phyloP scores from a whole-genome alignment of 805 yeast genomes.

The Osmozyma mogii region DNA sequence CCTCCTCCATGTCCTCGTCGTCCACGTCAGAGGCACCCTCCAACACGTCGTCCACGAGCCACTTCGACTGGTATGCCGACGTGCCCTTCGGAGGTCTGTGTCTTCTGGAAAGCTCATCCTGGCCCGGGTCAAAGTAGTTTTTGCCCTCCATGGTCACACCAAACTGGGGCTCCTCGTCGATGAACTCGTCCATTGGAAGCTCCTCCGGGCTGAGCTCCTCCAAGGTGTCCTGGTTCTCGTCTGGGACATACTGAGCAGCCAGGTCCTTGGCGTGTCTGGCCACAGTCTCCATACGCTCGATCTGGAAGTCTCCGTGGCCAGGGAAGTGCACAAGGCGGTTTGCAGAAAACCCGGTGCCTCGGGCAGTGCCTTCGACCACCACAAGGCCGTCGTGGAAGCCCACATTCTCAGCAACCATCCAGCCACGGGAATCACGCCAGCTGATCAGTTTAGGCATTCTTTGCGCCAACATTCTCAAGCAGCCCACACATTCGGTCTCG shows the following conservation, averaged over 20 bases:
- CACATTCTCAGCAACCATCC: slow-evolving; percentile 61
- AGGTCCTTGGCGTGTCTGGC: slow-evolving; percentile 16
- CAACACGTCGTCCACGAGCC: slow-evolving; percentile 57
- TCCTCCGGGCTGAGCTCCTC: slow-evolving; percentile 56
- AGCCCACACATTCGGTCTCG: slow-evolving; percentile 61
- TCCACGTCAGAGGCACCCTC: slow-evolving; percentile 38
- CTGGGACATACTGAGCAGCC: slow-evolving; percentile 16
- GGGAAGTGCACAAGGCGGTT: slow-evolving; percentile 80
- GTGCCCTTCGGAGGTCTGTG: slow-evolving; percentile 58
- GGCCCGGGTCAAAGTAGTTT: slow-evolving; percentile 33
- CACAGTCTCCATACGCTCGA: slow-evolving; percentile 56
- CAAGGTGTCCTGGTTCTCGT: slow-evolving; percentile 45
- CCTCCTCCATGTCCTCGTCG: slow-evolving; percentile 22
- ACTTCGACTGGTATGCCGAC: slow-evolving; percentile 68
- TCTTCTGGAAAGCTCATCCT: slow-evolving; percentile 14
- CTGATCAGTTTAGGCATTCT: slow-evolving; percentile 75
- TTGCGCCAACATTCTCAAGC: slow-evolving; percentile 72
- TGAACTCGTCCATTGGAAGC: slow-evolving; percentile 35
- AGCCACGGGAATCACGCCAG: slow-evolving; percentile 94
- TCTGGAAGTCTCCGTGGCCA: slow-evolving; percentile 81
- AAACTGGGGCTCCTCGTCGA: slow-evolving; percentile 16
- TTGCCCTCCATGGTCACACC: slow-evolving; percentile 56
- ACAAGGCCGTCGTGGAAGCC: slow-evolving; percentile 30
- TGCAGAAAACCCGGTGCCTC: slow-evolving; percentile 79
- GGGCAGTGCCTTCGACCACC: slow-evolving; percentile 70